A percentile compares a stretch with the other conserved stretches of the same genome.
Evolutionary conservation across 2,329 filamentous ascomycete species (phyloP).

Genomic region (Hirsutella minnesotensis): DNA sequence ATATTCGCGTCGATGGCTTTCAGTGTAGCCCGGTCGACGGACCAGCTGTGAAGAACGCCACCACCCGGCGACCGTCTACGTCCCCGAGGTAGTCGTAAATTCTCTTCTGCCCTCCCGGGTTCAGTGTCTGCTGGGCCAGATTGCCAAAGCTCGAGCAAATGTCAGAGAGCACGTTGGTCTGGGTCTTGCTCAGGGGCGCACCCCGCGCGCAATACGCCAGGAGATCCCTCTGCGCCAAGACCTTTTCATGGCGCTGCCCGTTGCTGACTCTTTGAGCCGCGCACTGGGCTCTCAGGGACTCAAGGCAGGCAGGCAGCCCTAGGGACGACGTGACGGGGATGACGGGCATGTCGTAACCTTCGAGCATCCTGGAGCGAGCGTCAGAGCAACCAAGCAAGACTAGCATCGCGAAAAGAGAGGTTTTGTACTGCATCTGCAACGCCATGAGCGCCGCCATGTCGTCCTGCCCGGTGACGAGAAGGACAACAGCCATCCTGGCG

Average conservation of each 20-base stretch:
- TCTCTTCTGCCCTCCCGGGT: slow-evolving; percentile 7
- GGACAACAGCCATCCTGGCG: slow-evolving; percentile 27
- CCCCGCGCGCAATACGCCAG: slow-evolving; percentile 15
- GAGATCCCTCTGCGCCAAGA: slow-evolving; percentile 5
- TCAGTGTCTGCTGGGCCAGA: slow-evolving; percentile 12
- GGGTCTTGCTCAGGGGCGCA: slow-evolving; percentile 12
- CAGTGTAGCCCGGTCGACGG: slow-evolving; percentile 1
- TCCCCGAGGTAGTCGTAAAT: slow-evolving; percentile 18
- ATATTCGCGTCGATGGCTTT: too few species aligned
- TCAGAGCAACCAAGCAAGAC: not conserved
- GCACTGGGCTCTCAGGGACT: slow-evolving; percentile 21
- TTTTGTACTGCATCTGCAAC: slow-evolving; percentile 31
- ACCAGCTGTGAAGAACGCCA: slow-evolving; percentile 16
- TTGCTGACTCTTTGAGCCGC: not conserved
- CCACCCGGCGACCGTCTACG: slow-evolving; percentile 15
- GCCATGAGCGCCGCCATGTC: slow-evolving; percentile 23
- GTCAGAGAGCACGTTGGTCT: slow-evolving; percentile 17
- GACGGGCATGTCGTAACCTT: slow-evolving; percentile 22
- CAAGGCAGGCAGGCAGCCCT: slow-evolving; percentile 24
- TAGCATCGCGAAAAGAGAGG: not conserved
- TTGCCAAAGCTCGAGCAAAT: slow-evolving; percentile 14
- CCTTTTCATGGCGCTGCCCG: not conserved
- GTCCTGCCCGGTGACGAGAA: slow-evolving; percentile 25
- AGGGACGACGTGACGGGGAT: slow-evolving; percentile 27
- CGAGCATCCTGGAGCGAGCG: slow-evolving; percentile 17